Conservation (phyloP, 352 stramenopile genomes). For the Phytophthora fragariaefolia region DNA sequence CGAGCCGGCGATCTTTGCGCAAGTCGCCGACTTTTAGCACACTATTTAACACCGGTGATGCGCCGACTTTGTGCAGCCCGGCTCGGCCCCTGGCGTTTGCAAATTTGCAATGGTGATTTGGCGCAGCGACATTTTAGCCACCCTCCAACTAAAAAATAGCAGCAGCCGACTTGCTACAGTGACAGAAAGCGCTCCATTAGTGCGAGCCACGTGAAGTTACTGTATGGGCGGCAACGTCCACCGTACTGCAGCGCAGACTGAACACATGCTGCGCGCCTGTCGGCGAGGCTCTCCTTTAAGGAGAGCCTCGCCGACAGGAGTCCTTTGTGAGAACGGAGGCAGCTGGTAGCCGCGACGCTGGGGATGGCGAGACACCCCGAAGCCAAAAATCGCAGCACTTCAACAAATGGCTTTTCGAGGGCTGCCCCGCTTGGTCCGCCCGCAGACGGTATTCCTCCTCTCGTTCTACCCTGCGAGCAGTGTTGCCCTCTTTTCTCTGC, state of each 20-base stretch:
- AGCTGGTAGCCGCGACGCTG: too few species aligned
- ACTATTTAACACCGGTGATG: neutral
- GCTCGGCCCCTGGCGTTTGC: conserved; percentile 11
- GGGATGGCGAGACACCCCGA: neutral
- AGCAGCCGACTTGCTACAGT: neutral
- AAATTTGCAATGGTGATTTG: conserved; percentile 19
- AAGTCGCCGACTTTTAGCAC: neutral
- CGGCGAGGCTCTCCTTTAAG: too few species aligned
- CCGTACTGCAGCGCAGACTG: too few species aligned
- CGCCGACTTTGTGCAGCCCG: conserved; percentile 3
- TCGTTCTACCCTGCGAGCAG: too few species aligned
- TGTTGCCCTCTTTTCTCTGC: too few species aligned
- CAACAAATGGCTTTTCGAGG: neutral
- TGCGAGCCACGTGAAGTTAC: neutral
- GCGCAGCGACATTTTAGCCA: conserved; percentile 18
- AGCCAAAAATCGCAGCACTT: neutral
- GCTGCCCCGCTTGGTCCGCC: neutral
- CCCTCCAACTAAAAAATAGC: conserved; percentile 12
- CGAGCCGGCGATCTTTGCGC: conserved; percentile 12
- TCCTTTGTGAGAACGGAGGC: too few species aligned
- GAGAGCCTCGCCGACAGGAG: too few species aligned
- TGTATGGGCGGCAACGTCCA: neutral
- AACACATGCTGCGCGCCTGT: conserved; percentile 1
- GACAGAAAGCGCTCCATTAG: neutral
- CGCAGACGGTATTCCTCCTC: neutral